Conservation (phyloP, 768 basidiomycete species). For the Lactarius evosmus region DNA sequence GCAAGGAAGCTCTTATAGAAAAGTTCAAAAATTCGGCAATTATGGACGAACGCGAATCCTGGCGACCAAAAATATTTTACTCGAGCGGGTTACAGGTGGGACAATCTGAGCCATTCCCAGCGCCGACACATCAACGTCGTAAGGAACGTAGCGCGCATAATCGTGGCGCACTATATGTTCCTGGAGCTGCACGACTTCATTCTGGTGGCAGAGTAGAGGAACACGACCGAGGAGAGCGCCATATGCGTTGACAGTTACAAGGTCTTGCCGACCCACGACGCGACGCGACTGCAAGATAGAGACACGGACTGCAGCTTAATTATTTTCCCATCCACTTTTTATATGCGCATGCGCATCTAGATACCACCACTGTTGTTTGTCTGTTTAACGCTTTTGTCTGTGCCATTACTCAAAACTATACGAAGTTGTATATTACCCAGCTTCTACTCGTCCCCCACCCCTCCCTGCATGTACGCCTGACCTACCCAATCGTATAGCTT, state of each 20-base stretch:
- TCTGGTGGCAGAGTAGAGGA: conserved; percentile 14
- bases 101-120: conserved; percentile 74
- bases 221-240: conserved; percentile 11
- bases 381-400: conserved; percentile 1
- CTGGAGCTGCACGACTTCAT: conserved; percentile 23
- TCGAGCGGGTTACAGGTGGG: conserved; percentile 73
- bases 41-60: conserved; percentile 81
- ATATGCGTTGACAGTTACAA: conserved; percentile 3
- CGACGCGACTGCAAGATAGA: not conserved
- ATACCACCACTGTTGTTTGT: conserved; percentile 14
- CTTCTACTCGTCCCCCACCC: conserved; percentile 2
- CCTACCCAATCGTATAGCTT: conserved; percentile 11
- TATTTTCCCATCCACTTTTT: conserved; percentile 6
- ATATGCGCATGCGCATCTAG: conserved; percentile 27
- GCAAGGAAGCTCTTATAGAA: conserved; percentile 86
- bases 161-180: conserved; percentile 65
- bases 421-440: conserved; percentile 15
- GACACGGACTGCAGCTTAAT: conserved; percentile 9
- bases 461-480: conserved; percentile 1
- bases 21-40: conserved; percentile 91
- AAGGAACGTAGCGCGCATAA: conserved; percentile 83
- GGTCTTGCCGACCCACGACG: not conserved
- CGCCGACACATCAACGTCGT: conserved; percentile 74
- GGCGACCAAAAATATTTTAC: conserved; percentile 84
- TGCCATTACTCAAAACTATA: conserved; percentile 12